Base-by-base conservation (phyloP, 2,329 filamentous ascomycete genomes). In the Aspergillus sp. region DNA sequence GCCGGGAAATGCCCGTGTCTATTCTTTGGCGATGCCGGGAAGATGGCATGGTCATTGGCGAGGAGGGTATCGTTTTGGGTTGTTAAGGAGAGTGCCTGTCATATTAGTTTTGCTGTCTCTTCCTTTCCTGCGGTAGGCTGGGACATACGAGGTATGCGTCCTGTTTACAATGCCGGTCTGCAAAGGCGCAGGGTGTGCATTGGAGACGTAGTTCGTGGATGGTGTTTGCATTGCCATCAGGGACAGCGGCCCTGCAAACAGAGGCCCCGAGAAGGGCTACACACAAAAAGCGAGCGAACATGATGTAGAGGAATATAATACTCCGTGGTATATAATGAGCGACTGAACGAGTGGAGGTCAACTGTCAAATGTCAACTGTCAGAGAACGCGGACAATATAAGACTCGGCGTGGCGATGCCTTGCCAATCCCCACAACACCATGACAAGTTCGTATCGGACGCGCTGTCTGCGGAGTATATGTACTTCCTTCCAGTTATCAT, bases 11-110 rank as follows among this genome's bases (percentile, higher is more conserved):
- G 46, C 32, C 65, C 51, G 36, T 56, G 53, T 19, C 19, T 19
- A 19, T 19, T 19, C 19, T 2, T 19, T 19, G 19, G 19, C 19
- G 58, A 42, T 1, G 61, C 49, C 1, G 62, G 63, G 48, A 64
- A 65, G 42, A 65, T 47, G 26, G 49, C 43, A 12, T 63, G 48
- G 8, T 56, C 35, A 48, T 65, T 65, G 48, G 60, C 62, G 30
- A 53, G 56, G 4, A 65, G 55, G 5, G 46, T 53, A 38, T 53
- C 57, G 47, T 65, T 54, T 29, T 55, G 34, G 4, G 62, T 54
- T n/a, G 59, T 50, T 46, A 63, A 59, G 40, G 55, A 52, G 5
- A 65, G 38, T 1, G 59, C 55, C 62, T 65, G n/a, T 35, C 6
- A 1, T 7, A 36, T 26, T 27, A 10, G 12, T 26, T 36, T 36